Conservation (phyloP, 768 basidiomycete genomes). For the Pisolithus microcarpus region DNA sequence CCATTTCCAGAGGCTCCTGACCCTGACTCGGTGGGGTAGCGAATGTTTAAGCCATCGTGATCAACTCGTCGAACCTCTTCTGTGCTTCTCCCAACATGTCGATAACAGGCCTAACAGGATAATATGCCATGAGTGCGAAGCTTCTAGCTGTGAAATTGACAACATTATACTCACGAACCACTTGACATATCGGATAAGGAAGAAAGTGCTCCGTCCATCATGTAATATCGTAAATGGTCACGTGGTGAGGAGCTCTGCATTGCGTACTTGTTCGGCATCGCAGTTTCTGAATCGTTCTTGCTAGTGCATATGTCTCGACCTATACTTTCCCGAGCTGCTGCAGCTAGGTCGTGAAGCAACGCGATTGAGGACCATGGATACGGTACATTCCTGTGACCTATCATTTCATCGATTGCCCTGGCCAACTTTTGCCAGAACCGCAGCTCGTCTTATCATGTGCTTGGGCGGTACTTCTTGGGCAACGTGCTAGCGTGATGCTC, state of each 20-base stretch:
- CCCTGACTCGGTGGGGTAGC: too few relatives aligned
- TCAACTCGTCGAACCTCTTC: too few relatives aligned
- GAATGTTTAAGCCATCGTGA: too few relatives aligned
- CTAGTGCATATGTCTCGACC: not conserved
- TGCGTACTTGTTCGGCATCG: not conserved
- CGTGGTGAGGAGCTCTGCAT: not conserved
- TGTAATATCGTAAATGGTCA: not conserved
- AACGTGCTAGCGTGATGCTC: not conserved
- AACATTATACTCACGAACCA: too few relatives aligned
- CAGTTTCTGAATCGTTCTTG: not conserved
- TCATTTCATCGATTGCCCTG: not conserved
- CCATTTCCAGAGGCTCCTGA: too few relatives aligned
- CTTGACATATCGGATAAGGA: not conserved
- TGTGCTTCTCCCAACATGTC: too few relatives aligned
- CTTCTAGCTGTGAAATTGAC: conserved; percentile 1
- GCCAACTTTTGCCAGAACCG: not conserved
- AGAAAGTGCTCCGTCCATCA: not conserved
- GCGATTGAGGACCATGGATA: not conserved
- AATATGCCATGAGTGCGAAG: not conserved
- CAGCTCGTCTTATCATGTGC: not conserved
- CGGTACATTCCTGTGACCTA: not conserved
- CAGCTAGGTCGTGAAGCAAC: not conserved
- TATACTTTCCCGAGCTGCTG: not conserved
- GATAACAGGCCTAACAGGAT: not conserved
- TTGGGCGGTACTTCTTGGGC: not conserved